Evolutionary conservation across 2,329 filamentous ascomycete genomes (phyloP).

Genomic region (Colletotrichum orbiculare): DNA sequence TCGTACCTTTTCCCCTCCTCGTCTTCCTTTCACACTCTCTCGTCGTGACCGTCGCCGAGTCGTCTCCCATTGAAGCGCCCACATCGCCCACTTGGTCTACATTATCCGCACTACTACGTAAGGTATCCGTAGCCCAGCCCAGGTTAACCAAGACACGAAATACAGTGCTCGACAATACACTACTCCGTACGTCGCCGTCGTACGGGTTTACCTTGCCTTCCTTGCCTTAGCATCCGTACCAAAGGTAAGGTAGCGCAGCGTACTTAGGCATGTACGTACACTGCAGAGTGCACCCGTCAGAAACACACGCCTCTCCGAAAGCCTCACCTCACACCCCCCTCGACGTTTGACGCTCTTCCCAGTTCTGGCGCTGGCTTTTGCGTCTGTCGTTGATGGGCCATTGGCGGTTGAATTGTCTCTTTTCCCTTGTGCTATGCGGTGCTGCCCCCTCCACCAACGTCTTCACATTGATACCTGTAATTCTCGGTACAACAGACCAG

Average conservation of each 20-base stretch:
- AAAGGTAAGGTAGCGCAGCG: too few species aligned
- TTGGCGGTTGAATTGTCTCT: not conserved
- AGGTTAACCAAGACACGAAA: slow-evolving; percentile 18
- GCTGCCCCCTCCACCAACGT: not conserved
- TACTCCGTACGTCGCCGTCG: too few species aligned
- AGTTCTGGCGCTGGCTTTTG: slow-evolving; percentile 1
- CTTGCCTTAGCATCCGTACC: too few species aligned
- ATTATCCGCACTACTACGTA: slow-evolving; percentile 34
- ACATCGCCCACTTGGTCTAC: slow-evolving; percentile 13
- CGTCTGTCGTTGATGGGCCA: slow-evolving; percentile 8
- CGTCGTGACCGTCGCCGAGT: not conserved
- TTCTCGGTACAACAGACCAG: too few species aligned
- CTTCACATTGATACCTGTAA: too few species aligned
- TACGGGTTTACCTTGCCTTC: too few species aligned
- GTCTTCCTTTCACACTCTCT: not conserved
- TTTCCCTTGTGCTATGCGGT: not conserved
- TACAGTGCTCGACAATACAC: not conserved
- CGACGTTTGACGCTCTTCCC: slow-evolving; percentile 30
- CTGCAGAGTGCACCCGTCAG: not conserved
- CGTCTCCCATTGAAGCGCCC: slow-evolving; percentile 15
- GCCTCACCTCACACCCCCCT: slow-evolving; percentile 8
- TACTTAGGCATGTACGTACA: not conserved
- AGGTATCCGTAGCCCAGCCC: slow-evolving; percentile 29
- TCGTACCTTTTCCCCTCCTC: not conserved
- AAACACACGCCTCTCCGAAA: not conserved